Conservation (phyloP, 768 basidiomycete species). For the Boletellus ananas region DNA sequence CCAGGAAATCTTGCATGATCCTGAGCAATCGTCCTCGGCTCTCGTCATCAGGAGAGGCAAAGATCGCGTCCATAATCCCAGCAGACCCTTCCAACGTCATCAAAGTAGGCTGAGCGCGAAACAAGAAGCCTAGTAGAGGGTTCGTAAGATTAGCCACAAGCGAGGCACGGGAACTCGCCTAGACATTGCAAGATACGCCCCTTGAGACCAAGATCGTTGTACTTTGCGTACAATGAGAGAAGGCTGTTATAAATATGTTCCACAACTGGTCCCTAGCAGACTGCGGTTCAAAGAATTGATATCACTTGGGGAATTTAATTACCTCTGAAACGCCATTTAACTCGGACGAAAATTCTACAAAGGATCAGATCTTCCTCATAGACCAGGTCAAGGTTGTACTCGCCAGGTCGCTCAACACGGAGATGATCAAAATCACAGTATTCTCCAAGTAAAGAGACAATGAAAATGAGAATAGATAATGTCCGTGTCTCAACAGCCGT, state of each 20-base stretch:
- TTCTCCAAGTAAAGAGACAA: conserved; percentile 82
- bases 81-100: conserved; percentile 82
- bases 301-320: background rate
- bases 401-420: conserved; percentile 57
- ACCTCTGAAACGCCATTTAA: conserved; percentile 59
- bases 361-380: background rate
- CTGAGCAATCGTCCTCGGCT: conserved; percentile 69
- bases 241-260: conserved; percentile 79
- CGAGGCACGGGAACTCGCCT: conserved; percentile 44
- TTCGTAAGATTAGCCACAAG: background rate
- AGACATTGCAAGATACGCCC: conserved; percentile 81
- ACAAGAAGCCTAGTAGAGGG: conserved; percentile 68
- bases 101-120: conserved; percentile 85
- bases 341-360: conserved; percentile 50
- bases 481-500: conserved; percentile 48
- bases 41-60: conserved; percentile 69
- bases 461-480: conserved; percentile 72
- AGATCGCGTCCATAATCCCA: conserved; percentile 86
- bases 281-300: conserved; percentile 3
- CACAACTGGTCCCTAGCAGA: conserved; percentile 59
- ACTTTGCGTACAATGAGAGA: conserved; percentile 68
- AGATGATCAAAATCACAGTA: conserved; percentile 85
- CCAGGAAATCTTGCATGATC: conserved; percentile 89
- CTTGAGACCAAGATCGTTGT: conserved; percentile 52
- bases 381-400: conserved; percentile 18